Evolutionary conservation across 257 asterid genomes (phyloP).

Genomic region (Fraxinus pennsylvanica): DNA sequence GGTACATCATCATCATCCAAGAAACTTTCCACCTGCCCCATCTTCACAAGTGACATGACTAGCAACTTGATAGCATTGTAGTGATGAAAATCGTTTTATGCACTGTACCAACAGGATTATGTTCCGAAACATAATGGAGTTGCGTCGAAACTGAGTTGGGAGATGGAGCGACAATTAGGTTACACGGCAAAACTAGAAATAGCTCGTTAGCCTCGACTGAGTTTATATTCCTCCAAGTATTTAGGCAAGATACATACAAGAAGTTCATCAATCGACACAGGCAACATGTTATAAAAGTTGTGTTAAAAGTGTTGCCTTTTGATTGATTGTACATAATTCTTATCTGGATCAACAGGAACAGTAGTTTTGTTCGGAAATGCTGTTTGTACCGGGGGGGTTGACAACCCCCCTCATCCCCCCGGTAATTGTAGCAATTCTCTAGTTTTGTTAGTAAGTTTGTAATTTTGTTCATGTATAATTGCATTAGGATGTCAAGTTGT

Average conservation of each 20-base stretch:
- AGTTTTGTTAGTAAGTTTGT: not conserved
- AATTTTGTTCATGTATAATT: not conserved
- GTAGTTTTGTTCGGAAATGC: conserved; percentile 7
- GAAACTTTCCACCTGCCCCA: not conserved
- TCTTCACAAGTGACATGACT: not conserved
- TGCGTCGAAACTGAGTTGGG: conserved; percentile 79
- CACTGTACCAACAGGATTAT: conserved; percentile 48
- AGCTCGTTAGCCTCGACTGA: conserved; percentile 55
- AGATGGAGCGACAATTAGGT: conserved; percentile 85
- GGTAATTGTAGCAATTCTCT: no score
- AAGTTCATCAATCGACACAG: conserved; percentile 17
- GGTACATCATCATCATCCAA: conserved; percentile 43
- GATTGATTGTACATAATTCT: conserved; percentile 20
- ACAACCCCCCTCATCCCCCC: no score
- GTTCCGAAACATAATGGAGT: conserved; percentile 58
- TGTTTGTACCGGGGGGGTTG: no score
- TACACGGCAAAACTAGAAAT: conserved; percentile 62
- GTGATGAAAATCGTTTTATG: not conserved
- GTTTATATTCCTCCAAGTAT: not conserved
- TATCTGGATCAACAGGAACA: not conserved
- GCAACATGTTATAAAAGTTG: conserved; percentile 13
- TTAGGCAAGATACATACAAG: conserved; percentile 21
- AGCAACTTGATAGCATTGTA: no score
- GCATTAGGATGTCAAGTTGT: not conserved
- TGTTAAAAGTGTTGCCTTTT: conserved; percentile 6